Base-by-base conservation (phyloP, 116 monocot genomes). In the Phalaenopsis hybrid region DNA sequence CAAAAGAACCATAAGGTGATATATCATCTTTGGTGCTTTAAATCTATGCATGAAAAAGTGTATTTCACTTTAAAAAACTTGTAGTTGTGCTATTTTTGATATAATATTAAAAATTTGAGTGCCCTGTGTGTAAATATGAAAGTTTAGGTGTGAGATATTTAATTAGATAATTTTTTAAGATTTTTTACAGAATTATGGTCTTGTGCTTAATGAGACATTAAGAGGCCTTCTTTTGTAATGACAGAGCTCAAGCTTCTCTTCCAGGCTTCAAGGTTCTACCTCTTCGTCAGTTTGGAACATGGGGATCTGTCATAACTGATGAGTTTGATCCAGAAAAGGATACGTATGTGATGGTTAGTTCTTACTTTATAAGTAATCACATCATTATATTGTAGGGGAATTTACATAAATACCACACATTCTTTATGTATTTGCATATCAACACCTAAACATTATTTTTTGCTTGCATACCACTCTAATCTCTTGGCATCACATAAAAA, bases 261-360 rank as follows among this genome's bases (percentile, higher is more conserved):
- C 90, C 90, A 12, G 98, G 95, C 48, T 98, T 98, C 83, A 93
- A 93, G 83, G 89, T 93, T 49, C 87, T 98, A 61, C 95, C 95
- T 76, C 90, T 98, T 4, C 88, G 86, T n/a, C 98, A 95, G 70
- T 99, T 99, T 84, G 98, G 98, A 73, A 89, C 87, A 20, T 99
- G 95, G 98, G 93, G 93, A 34, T 73, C 98, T 16, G 88, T 92
- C 72, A 92, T 99, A 79, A 85, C 86, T 20, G 87, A 92, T 72
- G 89, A 93, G 74, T 93, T 99, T 85, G 88, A 99, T 89, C 98
- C 93, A 73, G 75, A 86, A 77, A 99, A 92, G 85, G 95, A 98
- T 63, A 93, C 92, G 8, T 98, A 92, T 79, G 90, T 98, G 76
- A 77, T 98, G 86, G 97, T 94, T 44, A 83, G 82, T 75, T 55